phyloP scores from a whole-genome alignment of 2,329 filamentous ascomycete species.

The Pseudogymnoascus sp. region DNA sequence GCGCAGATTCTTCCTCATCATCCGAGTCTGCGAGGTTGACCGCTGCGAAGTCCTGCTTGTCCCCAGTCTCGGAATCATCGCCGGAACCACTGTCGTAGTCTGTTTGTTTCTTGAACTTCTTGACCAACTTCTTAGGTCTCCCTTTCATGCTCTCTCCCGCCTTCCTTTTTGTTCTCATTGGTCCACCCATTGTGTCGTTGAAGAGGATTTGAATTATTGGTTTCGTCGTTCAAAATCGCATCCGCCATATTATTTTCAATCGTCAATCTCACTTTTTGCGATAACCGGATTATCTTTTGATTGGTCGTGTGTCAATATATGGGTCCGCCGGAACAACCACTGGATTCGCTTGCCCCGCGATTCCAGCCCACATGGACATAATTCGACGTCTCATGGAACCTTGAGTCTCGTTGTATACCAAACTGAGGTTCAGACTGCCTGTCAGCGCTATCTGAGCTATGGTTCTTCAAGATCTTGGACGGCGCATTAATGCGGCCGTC shows the following conservation, averaged over 20 bases:
- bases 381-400: constrained; percentile 5
- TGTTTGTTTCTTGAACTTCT: constrained; percentile 55
- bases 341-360: constrained; percentile 8
- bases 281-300: constrained; percentile 8
- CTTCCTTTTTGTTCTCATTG: constrained; percentile 45
- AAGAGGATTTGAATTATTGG: not conserved
- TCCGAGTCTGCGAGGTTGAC: constrained; percentile 42
- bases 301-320: not conserved
- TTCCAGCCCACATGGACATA: constrained; percentile 5
- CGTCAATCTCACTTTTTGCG: constrained; percentile 8
- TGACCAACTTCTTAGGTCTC: constrained; percentile 36
- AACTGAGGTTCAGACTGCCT: not conserved
- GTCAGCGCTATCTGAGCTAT: constrained; percentile 41
- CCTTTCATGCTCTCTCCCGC: constrained; percentile 50
- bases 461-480: constrained; percentile 98
- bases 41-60: constrained; percentile 38
- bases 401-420: not conserved
- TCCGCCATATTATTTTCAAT: constrained; percentile 1
- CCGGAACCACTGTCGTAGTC: constrained; percentile 56
- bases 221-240: not conserved
- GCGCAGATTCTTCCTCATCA: constrained; percentile 26
- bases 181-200: constrained; percentile 24
- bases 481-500: constrained; percentile 96
- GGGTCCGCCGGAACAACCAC: constrained; percentile 3
- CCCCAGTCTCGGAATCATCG: constrained; percentile 38